These are phyloP conservation scores for Lobosporangium transversale DNA, from an alignment of 192 early-diverging fungal species.

Conservation along the genomic window DNA sequence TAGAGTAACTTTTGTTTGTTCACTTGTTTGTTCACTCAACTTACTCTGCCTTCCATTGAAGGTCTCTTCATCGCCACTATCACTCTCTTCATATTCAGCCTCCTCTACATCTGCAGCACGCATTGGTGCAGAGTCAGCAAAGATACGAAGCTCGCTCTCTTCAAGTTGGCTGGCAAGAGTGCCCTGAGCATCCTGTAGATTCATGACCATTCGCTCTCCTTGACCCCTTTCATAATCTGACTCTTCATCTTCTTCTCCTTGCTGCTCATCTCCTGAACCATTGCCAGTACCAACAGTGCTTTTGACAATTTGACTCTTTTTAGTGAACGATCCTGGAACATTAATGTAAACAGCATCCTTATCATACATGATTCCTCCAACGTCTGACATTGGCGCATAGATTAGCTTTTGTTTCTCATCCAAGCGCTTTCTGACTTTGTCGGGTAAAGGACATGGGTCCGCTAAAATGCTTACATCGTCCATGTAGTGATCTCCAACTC, in stretches of 20 bases:
- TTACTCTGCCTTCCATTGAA: conserved; percentile 56
- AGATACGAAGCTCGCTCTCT: conserved; percentile 74
- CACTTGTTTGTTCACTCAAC: too few species aligned
- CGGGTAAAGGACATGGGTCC: conserved; percentile 97
- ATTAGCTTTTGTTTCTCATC: conserved; percentile 96
- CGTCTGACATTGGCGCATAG: conserved; percentile 98
- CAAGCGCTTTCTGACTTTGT: conserved; percentile 88
- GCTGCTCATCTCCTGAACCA: conserved; percentile 28
- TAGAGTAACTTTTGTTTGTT: too few species aligned
- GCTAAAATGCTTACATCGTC: conserved; percentile 78
- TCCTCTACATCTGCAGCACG: conserved; percentile 54
- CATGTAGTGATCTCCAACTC: conserved; percentile 89
- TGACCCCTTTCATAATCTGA: conserved; percentile 65
- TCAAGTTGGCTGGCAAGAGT: conserved; percentile 79
- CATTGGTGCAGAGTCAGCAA: conserved; percentile 70
- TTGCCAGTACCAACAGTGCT: conserved; percentile 47
- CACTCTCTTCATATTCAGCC: conserved; percentile 55
- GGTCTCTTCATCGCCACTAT: conserved; percentile 56
- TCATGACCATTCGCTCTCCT: conserved; percentile 93
- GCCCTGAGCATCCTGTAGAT: conserved; percentile 84
- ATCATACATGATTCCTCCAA: conserved; percentile 98
- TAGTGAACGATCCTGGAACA: conserved; percentile 85
- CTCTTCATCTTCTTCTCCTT: conserved; percentile 53
- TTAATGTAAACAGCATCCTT: conserved; percentile 99
- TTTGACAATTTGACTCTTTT: conserved; percentile 60